Percentiles rank a stretch among this genome's conserved stretches.
These are phyloP conservation scores for Linnemannia hyalina DNA, from an alignment of 192 early-diverging fungal species.

Conservation along the genomic window DNA sequence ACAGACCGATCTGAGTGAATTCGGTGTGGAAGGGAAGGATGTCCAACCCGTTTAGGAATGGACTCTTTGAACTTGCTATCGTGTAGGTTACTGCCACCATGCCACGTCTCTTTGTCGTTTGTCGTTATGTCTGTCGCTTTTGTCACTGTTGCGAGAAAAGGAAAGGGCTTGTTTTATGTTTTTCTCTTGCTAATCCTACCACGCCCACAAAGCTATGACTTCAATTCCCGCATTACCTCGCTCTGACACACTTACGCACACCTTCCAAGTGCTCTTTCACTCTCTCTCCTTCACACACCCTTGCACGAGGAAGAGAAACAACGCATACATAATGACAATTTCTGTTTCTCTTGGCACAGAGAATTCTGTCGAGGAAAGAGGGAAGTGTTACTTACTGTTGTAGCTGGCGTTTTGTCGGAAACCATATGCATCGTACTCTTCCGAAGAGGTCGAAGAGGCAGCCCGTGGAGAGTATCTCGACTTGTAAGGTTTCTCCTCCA, in stretches of 20 bases:
- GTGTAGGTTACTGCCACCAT: background rate
- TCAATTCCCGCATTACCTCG: background rate
- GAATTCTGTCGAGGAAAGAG: no score
- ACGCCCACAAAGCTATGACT: background rate
- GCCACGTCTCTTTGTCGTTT: background rate
- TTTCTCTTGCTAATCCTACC: background rate
- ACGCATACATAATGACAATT: background rate
- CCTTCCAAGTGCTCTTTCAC: background rate
- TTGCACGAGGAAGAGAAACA: background rate
- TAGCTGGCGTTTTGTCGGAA: constrained; percentile 8
- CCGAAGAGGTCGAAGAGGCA: constrained; percentile 7
- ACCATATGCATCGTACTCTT: constrained; percentile 13
- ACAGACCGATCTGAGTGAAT: background rate
- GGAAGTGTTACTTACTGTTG: constrained; percentile 11
- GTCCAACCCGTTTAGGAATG: background rate
- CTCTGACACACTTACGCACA: background rate
- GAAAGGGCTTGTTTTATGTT: background rate
- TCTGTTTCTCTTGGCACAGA: background rate
- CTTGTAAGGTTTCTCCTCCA: background rate
- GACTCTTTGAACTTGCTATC: background rate
- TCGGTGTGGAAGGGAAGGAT: background rate
- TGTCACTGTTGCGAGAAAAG: background rate
- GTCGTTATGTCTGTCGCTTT: background rate
- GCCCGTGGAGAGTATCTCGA: constrained; percentile 24
- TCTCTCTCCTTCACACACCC: background rate